These are phyloP conservation scores for Nannizziopsis arthrosporioides DNA, from an alignment of 2,329 filamentous ascomycete species.

Conservation along the genomic window DNA sequence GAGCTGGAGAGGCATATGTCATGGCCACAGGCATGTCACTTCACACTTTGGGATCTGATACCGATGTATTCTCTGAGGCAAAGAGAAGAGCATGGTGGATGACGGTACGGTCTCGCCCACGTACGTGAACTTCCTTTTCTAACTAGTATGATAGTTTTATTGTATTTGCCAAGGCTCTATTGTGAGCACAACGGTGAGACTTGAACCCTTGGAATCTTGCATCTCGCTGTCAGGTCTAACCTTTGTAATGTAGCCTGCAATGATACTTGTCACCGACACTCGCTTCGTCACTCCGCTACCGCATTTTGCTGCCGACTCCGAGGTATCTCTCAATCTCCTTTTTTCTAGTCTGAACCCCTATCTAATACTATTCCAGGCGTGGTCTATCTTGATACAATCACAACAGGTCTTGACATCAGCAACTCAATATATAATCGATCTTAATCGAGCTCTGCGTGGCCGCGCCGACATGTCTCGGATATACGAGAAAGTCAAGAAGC, in stretches of 20 bases:
- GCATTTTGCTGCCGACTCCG: slow-evolving; percentile 30
- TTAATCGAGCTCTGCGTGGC: slow-evolving; percentile 30
- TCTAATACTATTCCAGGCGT: slow-evolving; percentile 26
- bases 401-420: slow-evolving; percentile 34
- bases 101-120: slow-evolving; percentile 26
- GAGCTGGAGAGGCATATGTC: slow-evolving; percentile 34
- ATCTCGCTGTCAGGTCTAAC: neutral
- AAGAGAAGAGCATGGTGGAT: slow-evolving; percentile 39
- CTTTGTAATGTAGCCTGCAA: slow-evolving; percentile 25
- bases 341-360: slow-evolving; percentile 1
- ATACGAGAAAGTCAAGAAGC: slow-evolving; percentile 33
- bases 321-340: slow-evolving; percentile 21
- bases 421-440: slow-evolving; percentile 32
- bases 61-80: slow-evolving; percentile 31
- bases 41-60: slow-evolving; percentile 26
- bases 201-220: neutral
- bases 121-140: neutral
- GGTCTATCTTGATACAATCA: slow-evolving; percentile 33
- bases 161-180: slow-evolving; percentile 36
- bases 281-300: slow-evolving; percentile 35
- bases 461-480: slow-evolving; percentile 29
- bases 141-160: slow-evolving; percentile 27
- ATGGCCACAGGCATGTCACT: slow-evolving; percentile 35
- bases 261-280: slow-evolving; percentile 34
- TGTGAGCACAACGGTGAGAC: slow-evolving; percentile 33